A percentile compares a stretch with the other conserved stretches of the same genome.
These are phyloP conservation scores for Diaporthe vaccinii DNA, from an alignment of 2,329 filamentous ascomycete species.

Conservation along the genomic window DNA sequence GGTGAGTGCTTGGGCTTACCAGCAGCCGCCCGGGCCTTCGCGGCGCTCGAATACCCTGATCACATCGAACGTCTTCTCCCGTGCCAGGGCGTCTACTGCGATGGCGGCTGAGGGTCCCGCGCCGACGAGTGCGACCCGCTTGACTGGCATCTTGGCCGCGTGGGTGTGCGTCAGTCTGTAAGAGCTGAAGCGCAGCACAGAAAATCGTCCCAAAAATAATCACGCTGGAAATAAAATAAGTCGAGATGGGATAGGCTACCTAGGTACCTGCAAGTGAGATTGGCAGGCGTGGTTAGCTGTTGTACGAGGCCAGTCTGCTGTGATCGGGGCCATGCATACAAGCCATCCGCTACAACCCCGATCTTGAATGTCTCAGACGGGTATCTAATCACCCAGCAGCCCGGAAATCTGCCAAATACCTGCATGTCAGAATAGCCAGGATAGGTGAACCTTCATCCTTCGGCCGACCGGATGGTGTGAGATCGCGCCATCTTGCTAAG, in stretches of 20 bases:
- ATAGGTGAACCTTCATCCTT: background rate
- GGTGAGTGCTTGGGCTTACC: slow-evolving; percentile 54
- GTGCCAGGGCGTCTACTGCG: slow-evolving; percentile 67
- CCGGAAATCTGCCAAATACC: background rate
- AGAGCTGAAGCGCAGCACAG: background rate
- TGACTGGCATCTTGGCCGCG: slow-evolving; percentile 34
- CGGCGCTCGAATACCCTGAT: slow-evolving; percentile 72
- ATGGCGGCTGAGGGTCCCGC: slow-evolving; percentile 70
- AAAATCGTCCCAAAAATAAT: background rate
- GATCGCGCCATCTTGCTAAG: slow-evolving; percentile 29
- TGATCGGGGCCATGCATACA: background rate
- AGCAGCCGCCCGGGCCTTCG: slow-evolving; percentile 67
- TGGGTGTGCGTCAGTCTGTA: background rate
- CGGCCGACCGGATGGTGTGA: slow-evolving; percentile 28
- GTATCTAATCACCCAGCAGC: background rate
- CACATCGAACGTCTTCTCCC: slow-evolving; percentile 67
- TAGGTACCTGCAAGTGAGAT: slow-evolving; percentile 2
- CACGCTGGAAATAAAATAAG: background rate
- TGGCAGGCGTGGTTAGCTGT: background rate
- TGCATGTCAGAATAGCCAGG: background rate
- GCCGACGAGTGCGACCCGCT: slow-evolving; percentile 67
- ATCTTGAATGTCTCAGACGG: too few species aligned
- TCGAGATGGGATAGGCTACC: background rate
- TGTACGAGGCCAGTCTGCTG: background rate
- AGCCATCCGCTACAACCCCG: background rate